A percentile compares a stretch with the other conserved stretches of the same genome.
These are phyloP conservation scores for Usnea hakonensis DNA, from an alignment of 495 filamentous ascomycete genomes.

Conservation along the genomic window DNA sequence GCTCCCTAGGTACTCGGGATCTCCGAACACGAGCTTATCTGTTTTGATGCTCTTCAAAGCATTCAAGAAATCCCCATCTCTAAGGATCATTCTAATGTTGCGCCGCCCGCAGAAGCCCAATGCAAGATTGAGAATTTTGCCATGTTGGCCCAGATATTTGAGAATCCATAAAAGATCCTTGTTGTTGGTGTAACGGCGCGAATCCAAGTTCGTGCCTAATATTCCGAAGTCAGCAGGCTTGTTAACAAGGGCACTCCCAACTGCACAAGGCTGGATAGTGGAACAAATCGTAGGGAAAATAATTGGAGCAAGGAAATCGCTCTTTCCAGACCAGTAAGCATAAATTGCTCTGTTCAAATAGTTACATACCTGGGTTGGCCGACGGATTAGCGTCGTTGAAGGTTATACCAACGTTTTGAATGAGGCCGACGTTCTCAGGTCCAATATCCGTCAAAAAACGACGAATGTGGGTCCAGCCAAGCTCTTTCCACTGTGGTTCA, in stretches of 20 bases:
- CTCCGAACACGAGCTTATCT: slow-evolving; percentile 7
- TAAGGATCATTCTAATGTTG: slow-evolving; percentile 3
- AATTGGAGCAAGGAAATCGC: not conserved
- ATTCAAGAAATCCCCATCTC: slow-evolving; percentile 4
- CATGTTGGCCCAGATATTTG: slow-evolving; percentile 8
- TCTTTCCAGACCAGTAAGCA: not conserved
- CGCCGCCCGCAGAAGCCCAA: slow-evolving; percentile 17
- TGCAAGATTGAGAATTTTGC: slow-evolving; percentile 15
- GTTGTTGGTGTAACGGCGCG: slow-evolving; percentile 18
- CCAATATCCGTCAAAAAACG: slow-evolving; percentile 19
- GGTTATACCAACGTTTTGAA: slow-evolving; percentile 7
- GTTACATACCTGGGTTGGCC: slow-evolving; percentile 7
- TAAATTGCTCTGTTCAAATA: not conserved
- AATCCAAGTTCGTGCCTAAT: not conserved
- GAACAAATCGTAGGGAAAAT: not conserved
- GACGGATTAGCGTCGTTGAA: slow-evolving; percentile 17
- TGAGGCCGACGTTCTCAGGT: slow-evolving; percentile 14
- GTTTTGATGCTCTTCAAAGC: slow-evolving; percentile 14
- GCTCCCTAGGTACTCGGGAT: not conserved
- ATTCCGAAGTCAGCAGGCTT: not conserved
- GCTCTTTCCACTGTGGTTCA: slow-evolving; percentile 11
- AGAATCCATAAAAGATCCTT: slow-evolving; percentile 15
- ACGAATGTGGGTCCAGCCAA: slow-evolving; percentile 16
- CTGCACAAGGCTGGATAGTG: not conserved
- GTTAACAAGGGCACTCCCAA: not conserved